phyloP scores from a whole-genome alignment of 768 basidiomycete species.

The Dacryopinax primogenitus region DNA sequence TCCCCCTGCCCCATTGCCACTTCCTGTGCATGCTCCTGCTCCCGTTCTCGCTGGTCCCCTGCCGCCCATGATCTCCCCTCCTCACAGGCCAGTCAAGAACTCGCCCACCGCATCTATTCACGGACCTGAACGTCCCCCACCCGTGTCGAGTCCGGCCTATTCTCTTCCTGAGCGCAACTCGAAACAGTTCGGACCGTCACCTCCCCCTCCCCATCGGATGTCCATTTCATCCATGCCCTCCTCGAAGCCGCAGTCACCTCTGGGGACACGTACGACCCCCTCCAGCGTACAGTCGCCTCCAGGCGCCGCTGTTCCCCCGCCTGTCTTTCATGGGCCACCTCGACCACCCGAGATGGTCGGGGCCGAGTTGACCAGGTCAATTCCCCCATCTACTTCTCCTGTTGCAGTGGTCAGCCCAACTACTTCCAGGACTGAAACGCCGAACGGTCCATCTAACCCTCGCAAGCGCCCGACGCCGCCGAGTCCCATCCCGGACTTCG shows the following conservation, averaged over 20 bases:
- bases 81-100: neutral
- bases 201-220: neutral
- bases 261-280: neutral
- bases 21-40: neutral
- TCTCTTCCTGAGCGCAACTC: neutral
- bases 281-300: neutral
- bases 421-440: neutral
- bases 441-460: neutral
- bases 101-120: neutral
- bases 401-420: neutral
- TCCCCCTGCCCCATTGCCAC: too few relatives aligned
- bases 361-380: neutral
- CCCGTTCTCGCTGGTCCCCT: neutral
- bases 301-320: neutral
- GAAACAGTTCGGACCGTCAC: neutral
- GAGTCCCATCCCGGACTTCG: neutral
- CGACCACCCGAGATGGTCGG: neutral
- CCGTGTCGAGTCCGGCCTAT: neutral
- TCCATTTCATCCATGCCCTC: neutral
- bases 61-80: neutral
- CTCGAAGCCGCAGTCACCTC: constrained; percentile 1
- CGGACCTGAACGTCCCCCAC: neutral
- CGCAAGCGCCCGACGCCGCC: constrained; percentile 1
- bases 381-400: neutral
- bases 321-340: neutral